These are phyloP conservation scores for Ceratopteris richardii DNA, from an alignment of 75 land plant species.

Conservation along the genomic window DNA sequence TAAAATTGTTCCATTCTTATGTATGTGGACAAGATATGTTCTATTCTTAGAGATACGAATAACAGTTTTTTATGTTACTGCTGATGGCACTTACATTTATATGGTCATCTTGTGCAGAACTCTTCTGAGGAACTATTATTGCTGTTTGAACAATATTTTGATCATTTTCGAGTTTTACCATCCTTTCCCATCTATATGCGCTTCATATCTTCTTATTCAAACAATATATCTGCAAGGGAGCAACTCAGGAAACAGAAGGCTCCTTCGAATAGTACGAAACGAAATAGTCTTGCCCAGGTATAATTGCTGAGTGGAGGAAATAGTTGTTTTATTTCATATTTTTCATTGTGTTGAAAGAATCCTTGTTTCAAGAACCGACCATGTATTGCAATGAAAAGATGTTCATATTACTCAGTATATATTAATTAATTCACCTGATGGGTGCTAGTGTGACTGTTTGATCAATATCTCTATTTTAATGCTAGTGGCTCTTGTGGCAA, in stretches of 20 bases:
- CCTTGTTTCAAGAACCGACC: too few relatives aligned
- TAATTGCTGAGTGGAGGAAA: background rate
- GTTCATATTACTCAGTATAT: too few relatives aligned
- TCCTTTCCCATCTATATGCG: constrained; percentile 43
- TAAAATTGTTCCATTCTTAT: too few relatives aligned
- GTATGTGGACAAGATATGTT: too few relatives aligned
- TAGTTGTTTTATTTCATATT: background rate
- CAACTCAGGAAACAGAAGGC: constrained; percentile 50
- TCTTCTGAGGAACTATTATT: constrained; percentile 70
- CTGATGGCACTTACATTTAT: too few relatives aligned
- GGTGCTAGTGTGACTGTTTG: too few relatives aligned
- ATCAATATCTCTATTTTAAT: too few relatives aligned
- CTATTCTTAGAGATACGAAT: too few relatives aligned
- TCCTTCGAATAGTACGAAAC: constrained; percentile 44
- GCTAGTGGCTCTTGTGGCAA: too few relatives aligned
- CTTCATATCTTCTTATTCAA: constrained; percentile 79
- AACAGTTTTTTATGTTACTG: too few relatives aligned
- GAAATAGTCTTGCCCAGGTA: constrained; percentile 68
- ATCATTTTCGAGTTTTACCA: constrained; percentile 60
- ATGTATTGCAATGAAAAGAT: too few relatives aligned
- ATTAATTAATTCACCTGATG: too few relatives aligned
- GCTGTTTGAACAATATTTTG: constrained; percentile 67
- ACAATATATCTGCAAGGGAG: constrained; percentile 68
- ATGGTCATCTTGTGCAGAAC: constrained; percentile 54
- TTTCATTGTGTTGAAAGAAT: constrained; percentile 1